Evolutionary conservation across 192 early-diverging fungal genomes (phyloP).

Genomic region (Kappamyces sp.): DNA sequence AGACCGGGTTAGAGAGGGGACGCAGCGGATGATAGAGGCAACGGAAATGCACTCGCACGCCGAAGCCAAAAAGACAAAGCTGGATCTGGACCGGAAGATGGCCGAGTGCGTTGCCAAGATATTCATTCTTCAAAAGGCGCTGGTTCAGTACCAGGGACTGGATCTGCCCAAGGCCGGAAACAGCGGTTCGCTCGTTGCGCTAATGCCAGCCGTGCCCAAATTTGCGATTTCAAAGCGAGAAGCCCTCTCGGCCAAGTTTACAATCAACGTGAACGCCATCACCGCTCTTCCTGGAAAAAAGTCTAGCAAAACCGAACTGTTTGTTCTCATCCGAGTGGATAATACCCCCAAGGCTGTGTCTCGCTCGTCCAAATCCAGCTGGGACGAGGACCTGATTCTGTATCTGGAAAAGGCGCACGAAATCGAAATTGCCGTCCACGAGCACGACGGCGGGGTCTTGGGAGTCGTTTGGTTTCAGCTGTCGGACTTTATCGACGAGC

Average conservation of each 20-base stretch:
- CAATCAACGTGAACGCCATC: constrained; percentile 27
- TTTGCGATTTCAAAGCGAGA: neutral
- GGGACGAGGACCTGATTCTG: constrained; percentile 82
- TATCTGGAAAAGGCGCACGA: constrained; percentile 86
- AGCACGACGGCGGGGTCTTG: constrained; percentile 67
- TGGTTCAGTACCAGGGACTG: constrained; percentile 80
- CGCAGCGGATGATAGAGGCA: constrained; percentile 56
- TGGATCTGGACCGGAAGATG: constrained; percentile 34
- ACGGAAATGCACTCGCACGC: neutral
- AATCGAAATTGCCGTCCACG: constrained; percentile 85
- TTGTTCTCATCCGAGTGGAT: constrained; percentile 77
- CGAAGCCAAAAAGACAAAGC: constrained; percentile 4
- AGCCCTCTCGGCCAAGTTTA: constrained; percentile 29
- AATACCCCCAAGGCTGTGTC: constrained; percentile 72
- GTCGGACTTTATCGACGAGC: constrained; percentile 74
- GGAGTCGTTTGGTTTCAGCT: constrained; percentile 91
- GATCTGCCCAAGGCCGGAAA: constrained; percentile 61
- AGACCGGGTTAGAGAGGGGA: constrained; percentile 82
- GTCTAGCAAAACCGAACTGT: constrained; percentile 55
- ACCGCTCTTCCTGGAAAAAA: constrained; percentile 43
- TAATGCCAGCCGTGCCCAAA: neutral
- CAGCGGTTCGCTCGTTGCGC: neutral
- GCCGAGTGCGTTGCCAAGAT: constrained; percentile 44
- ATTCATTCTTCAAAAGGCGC: constrained; percentile 31
- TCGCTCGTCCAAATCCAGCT: constrained; percentile 55